These are phyloP conservation scores for Chamaecyparis obtusa DNA, from an alignment of 75 land plant genomes.

Conservation along the genomic window DNA sequence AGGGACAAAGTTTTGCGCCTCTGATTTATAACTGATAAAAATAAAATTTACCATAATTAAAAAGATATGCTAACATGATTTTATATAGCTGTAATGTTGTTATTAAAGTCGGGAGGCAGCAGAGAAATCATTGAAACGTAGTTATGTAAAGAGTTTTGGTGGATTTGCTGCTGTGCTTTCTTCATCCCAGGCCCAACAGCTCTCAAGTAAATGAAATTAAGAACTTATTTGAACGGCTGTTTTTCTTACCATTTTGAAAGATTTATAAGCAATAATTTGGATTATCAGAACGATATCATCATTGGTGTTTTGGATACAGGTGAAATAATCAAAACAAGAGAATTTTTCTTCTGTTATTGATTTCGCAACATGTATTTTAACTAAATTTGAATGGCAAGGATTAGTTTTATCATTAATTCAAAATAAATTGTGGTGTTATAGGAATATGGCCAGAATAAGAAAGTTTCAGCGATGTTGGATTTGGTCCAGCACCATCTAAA, in stretches of 20 bases:
- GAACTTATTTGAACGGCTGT: not conserved
- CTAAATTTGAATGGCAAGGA: too few relatives aligned
- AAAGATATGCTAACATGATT: too few relatives aligned
- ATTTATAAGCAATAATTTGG: not conserved
- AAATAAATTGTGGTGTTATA: not conserved
- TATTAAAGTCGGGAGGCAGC: conserved; percentile 21
- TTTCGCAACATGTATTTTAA: too few relatives aligned
- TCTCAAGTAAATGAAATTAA: conserved; percentile 3
- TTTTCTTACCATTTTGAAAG: too few relatives aligned
- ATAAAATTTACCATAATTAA: too few relatives aligned
- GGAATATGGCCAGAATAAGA: conserved; percentile 43
- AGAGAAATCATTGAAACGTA: conserved; percentile 18
- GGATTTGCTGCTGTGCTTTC: conserved; percentile 38
- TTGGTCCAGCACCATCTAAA: conserved; percentile 25
- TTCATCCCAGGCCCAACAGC: not conserved
- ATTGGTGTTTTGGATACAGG: conserved; percentile 66
- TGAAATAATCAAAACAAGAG: not conserved
- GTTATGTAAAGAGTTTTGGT: conserved; percentile 34
- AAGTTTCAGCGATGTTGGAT: conserved; percentile 24
- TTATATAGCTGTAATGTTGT: not conserved
- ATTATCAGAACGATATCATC: conserved; percentile 32
- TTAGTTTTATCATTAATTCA: not conserved
- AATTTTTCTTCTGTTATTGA: too few relatives aligned
- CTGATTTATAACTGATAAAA: too few relatives aligned
- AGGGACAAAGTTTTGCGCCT: too few relatives aligned